Evolutionary conservation across 176 grass and related monocot species (phyloP).

Genomic region (Pontederia crassipes): DNA sequence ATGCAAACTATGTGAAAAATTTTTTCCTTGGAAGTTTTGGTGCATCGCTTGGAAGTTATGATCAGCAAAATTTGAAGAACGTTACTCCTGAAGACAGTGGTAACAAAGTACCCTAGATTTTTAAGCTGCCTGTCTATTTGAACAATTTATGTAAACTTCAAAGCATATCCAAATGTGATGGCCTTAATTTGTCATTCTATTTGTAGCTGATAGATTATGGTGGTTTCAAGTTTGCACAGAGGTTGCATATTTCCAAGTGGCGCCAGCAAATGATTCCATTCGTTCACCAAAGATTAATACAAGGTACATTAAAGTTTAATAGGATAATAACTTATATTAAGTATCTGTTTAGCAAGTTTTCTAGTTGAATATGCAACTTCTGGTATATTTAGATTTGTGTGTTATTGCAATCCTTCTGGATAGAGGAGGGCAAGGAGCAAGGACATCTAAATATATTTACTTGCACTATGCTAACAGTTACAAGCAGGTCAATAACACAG

Average conservation of each 20-base stretch:
- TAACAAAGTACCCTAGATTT: slow-evolving; percentile 30
- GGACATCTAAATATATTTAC: too few relatives aligned
- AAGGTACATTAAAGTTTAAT: slow-evolving; percentile 27
- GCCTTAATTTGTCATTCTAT: slow-evolving; percentile 10
- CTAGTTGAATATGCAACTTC: too few relatives aligned
- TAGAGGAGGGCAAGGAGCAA: too few relatives aligned
- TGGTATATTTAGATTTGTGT: too few relatives aligned
- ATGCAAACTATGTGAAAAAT: slow-evolving; percentile 63
- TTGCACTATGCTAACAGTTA: too few relatives aligned
- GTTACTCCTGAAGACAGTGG: slow-evolving; percentile 48
- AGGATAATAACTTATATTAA: too few relatives aligned
- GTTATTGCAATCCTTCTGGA: too few relatives aligned
- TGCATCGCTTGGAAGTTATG: slow-evolving; percentile 50
- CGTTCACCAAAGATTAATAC: slow-evolving; percentile 63
- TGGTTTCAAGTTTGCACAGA: slow-evolving; percentile 99
- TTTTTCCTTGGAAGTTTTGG: slow-evolving; percentile 51
- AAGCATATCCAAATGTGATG: slow-evolving; percentile 17
- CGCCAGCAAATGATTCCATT: slow-evolving; percentile 68
- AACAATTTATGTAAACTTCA: slow-evolving; percentile 2
- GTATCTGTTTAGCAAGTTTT: too few relatives aligned
- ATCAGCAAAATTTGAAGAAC: slow-evolving; percentile 73
- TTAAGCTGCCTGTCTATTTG: not conserved
- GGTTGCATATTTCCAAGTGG: slow-evolving; percentile 95
- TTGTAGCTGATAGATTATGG: slow-evolving; percentile 70
- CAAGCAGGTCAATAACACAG: not conserved